Evolutionary conservation across 1,284 basidiomycete genomes (phyloP), one percentile per base, ranked within the genome.

Genomic region (Ceratobasidium sp.): DNA sequence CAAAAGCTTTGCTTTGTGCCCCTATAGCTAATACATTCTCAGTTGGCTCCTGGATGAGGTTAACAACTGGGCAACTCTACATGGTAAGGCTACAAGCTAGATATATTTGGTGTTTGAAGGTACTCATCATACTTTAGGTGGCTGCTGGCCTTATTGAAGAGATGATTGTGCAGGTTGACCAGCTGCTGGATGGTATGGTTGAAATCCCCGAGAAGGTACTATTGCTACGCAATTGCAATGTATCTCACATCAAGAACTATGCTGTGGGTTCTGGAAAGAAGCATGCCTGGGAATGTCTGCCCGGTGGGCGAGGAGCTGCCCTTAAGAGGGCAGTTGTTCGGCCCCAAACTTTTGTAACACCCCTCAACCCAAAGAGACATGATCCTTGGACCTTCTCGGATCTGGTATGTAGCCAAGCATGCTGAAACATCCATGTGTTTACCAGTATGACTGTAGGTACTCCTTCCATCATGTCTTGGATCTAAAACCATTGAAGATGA

Each of bases 141-240:
- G 56, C 56, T 25, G 56, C 56, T 14, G 56, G 56, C n/a, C 41
- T 58, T 14, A 39, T 58, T 29, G 11, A n/a, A 1, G 56, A 58
- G 39, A 58, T 58, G 56, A 25, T 29, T 11, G 33, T n/a, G 3
- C 56, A 58, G 41, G 56, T 58, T 5, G 56, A 58, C 23, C 41
- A 42, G 8, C 14, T 58, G 56, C 25, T 25, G 25, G 21, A 58
- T 16, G 56, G 56, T 6, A 29, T 46, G 23, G 23, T 8, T 46
- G 56, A 58, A 1, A 23, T 58, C 29, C 56, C 56, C 3, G 2
- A 21, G 19, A 23, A 27, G 4, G 33, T 11, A 5, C 11, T 36
- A 11, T 36, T 11, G 4, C 33, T 11, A 4, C 33, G 5, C 33
- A 36, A 36, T 11, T 36, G 33, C 33, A 4, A 36, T 5, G 11